These are phyloP conservation scores for Penicillium janthinellum DNA, from an alignment of 2,329 filamentous ascomycete genomes.

Conservation along the genomic window DNA sequence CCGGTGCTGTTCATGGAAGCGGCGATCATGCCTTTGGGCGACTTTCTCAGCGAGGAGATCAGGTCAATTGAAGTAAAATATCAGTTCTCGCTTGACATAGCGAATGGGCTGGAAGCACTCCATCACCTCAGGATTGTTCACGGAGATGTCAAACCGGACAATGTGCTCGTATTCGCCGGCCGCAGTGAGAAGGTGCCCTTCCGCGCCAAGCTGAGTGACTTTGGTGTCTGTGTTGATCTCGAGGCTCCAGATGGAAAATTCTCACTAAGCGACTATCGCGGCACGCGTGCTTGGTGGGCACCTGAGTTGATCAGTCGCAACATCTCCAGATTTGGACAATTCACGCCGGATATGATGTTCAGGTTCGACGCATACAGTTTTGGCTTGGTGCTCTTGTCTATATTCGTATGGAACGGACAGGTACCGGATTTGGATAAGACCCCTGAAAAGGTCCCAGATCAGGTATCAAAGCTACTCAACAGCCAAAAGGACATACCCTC, in stretches of 20 bases:
- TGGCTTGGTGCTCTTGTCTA: constrained; percentile 27
- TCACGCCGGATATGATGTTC: constrained; percentile 30
- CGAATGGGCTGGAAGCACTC: constrained; percentile 28
- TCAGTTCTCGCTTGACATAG: constrained; percentile 28
- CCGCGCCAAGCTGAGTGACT: constrained; percentile 33
- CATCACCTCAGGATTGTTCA: constrained; percentile 31
- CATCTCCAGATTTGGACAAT: constrained; percentile 14
- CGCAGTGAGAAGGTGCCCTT: constrained; percentile 25
- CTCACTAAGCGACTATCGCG: constrained; percentile 28
- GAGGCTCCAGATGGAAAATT: constrained; percentile 24
- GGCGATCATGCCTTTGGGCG: constrained; percentile 29
- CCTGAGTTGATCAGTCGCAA: constrained; percentile 22
- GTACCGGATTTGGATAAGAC: constrained; percentile 13
- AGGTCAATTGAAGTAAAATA: constrained; percentile 23
- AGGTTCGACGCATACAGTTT: constrained; percentile 33
- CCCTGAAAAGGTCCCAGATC: constrained; percentile 14
- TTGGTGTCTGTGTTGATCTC: constrained; percentile 33
- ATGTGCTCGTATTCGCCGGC: constrained; percentile 31
- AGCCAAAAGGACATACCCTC: constrained; percentile 21
- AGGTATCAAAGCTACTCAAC: constrained; percentile 17
- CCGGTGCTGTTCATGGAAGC: constrained; percentile 33
- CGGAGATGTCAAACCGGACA: constrained; percentile 35
- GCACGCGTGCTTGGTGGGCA: constrained; percentile 28
- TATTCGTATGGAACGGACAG: constrained; percentile 24
- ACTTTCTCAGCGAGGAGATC: constrained; percentile 23